phyloP scores from a whole-genome alignment of 371 early-diverging fungal genomes.

The Choanephora cucurbitarum region DNA sequence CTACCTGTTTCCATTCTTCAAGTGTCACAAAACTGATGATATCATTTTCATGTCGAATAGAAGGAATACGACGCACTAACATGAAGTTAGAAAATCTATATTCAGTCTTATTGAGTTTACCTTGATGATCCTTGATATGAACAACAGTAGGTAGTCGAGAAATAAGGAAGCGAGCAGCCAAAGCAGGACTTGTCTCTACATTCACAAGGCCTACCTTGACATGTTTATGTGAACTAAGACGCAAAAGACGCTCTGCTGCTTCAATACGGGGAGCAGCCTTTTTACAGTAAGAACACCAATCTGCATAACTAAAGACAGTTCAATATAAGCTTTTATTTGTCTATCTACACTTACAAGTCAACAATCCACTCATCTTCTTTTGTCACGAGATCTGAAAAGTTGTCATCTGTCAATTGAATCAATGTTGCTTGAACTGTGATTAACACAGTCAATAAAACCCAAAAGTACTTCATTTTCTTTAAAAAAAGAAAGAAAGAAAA shows the following conservation, averaged over 20 bases:
- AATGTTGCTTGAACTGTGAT: constrained; percentile 20
- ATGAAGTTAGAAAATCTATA: neutral
- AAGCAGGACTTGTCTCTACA: constrained; percentile 39
- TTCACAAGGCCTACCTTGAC: constrained; percentile 42
- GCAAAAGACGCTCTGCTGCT: constrained; percentile 28
- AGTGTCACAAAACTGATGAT: constrained; percentile 28
- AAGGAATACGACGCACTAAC: constrained; percentile 17
- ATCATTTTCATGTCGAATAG: constrained; percentile 18
- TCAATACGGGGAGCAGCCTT: constrained; percentile 34
- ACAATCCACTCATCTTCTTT: constrained; percentile 43
- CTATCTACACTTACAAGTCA: constrained; percentile 43
- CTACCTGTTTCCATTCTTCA: constrained; percentile 37
- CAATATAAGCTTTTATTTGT: no score
- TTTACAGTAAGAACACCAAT: constrained; percentile 50
- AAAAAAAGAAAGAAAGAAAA: neutral
- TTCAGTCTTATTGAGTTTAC: constrained; percentile 11
- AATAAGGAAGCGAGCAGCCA: constrained; percentile 50
- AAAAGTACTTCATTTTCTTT: constrained; percentile 8
- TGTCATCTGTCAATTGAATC: constrained; percentile 39
- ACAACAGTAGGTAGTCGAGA: constrained; percentile 47
- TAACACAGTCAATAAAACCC: constrained; percentile 5
- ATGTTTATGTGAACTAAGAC: constrained; percentile 14
- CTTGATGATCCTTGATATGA: constrained; percentile 46
- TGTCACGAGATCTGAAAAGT: constrained; percentile 30
- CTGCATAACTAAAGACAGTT: constrained; percentile 50